These are phyloP conservation scores for Lachnum nothofagi DNA, from an alignment of 2,329 filamentous ascomycete species.

Conservation along the genomic window DNA sequence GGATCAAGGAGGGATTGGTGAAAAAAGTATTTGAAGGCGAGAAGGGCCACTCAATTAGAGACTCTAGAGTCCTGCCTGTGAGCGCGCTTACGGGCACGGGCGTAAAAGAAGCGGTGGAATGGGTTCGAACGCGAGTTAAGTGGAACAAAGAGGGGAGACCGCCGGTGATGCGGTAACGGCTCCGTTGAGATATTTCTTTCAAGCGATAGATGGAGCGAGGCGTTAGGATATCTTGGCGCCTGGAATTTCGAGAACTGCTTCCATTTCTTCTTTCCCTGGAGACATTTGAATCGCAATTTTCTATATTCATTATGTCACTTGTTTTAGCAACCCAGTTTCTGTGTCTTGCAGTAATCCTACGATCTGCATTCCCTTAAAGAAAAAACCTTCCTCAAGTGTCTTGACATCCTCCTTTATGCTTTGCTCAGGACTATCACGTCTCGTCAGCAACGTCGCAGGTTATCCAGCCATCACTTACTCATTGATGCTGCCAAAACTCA, in stretches of 20 bases:
- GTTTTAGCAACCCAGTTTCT: constrained; percentile 20
- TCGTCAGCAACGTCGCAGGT: not conserved
- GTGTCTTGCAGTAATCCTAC: constrained; percentile 24
- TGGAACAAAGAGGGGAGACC: constrained; percentile 95
- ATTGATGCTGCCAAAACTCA: constrained; percentile 21
- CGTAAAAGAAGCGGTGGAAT: constrained; percentile 93
- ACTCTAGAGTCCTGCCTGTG: constrained; percentile 85
- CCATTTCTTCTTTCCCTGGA: too few species aligned
- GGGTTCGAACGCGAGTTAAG: constrained; percentile 83
- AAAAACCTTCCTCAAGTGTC: constrained; percentile 13
- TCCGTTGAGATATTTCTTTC: not conserved
- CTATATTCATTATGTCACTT: constrained; percentile 7
- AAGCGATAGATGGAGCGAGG: constrained; percentile 19
- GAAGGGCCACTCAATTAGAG: constrained; percentile 77
- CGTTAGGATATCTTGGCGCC: constrained; percentile 15
- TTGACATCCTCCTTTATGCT: constrained; percentile 24
- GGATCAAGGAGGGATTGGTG: constrained; percentile 94
- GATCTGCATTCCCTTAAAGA: constrained; percentile 22
- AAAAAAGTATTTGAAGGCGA: constrained; percentile 94
- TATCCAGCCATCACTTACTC: constrained; percentile 5
- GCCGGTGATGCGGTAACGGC: constrained; percentile 76
- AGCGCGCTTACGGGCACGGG: constrained; percentile 85
- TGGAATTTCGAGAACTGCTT: too few species aligned
- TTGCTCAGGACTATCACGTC: constrained; percentile 12
- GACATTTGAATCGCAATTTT: not conserved